Conservation (phyloP, 2,329 filamentous ascomycete genomes). For the Sporothrix mexicana region DNA sequence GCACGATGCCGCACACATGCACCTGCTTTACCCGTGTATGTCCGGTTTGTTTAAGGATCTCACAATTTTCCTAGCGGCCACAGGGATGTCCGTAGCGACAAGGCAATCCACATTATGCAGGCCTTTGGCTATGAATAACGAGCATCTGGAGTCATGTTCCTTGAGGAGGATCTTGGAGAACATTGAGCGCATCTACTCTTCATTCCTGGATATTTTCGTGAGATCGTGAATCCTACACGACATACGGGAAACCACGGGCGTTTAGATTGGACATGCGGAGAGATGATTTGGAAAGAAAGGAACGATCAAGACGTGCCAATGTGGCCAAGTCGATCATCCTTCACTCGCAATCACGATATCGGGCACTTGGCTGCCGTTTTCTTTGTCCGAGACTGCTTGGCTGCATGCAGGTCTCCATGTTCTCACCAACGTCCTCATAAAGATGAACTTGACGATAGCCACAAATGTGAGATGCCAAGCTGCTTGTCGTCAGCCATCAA, state of each 20-base stretch:
- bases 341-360: too few species aligned
- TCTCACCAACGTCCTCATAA: neutral
- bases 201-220: neutral
- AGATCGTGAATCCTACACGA: too few species aligned
- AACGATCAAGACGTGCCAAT: neutral
- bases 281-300: neutral
- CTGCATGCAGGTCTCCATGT: neutral
- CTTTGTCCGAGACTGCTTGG: neutral
- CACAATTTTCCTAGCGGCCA: neutral
- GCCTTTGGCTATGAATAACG: neutral
- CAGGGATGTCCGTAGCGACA: constrained; percentile 12
- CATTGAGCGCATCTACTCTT: too few species aligned
- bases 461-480: neutral
- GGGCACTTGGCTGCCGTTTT: neutral
- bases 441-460: neutral
- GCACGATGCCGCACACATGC: neutral
- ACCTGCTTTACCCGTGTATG: neutral
- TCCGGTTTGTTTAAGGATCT: neutral
- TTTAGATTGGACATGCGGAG: neutral
- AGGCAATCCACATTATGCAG: neutral
- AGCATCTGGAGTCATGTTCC: too few species aligned
- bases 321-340: too few species aligned
- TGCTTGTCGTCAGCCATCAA: neutral
- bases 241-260: neutral
- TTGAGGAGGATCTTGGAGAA: too few species aligned